Evolutionary conservation across 2,329 filamentous ascomycete species (phyloP), one percentile per base, ranked within the genome.

Genomic region (Fusarium subglutinans): DNA sequence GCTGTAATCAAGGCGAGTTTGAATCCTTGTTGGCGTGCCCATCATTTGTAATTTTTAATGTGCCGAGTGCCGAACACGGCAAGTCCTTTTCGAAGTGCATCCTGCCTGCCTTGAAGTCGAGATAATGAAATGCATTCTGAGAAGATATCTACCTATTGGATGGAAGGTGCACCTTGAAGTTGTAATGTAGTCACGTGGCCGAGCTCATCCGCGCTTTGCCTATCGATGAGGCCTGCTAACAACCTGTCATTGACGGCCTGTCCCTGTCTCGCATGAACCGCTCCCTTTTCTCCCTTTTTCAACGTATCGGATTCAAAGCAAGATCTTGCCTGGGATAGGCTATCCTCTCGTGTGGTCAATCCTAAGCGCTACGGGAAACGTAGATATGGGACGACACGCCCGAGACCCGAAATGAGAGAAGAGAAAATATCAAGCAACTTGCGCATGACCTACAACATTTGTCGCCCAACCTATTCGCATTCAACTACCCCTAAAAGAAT

Each of bases 261-360:
- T 69, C 63, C 63, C 47, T 72, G 57, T 63, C 61, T 57, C 59
- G 67, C 72, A 74, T 72, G 71, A 74, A 69, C 71, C 33, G 35
- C 33, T 51, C 24, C 47, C 35, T 41, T 51, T 24, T 43, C 15
- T 59, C 45, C 41, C 18, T 17, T 41, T 26, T 51, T 41, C 45
- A 59, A 28, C 66, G 53, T 60, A 66, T 70, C 67, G 51, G 26
- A 44, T 44, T 55, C 41, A 43, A 37, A 56, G 22, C 17, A 17
- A 41, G 26, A 33, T 26, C 41, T 41, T 15, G 18, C n/a, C 17
- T 15, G 9, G n/a, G 35, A 41, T 41, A 24, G n/a, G 26, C 35
- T 41, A 45, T 57, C 44, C 17, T 40, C 28, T 40, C 30, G 28
- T 47, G 45, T 61, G 55, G 38, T 50, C 43, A 43, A 44, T 63